These are phyloP conservation scores for Hypoxylon sp. DNA, from an alignment of 2,329 filamentous ascomycete species.

Conservation along the genomic window DNA sequence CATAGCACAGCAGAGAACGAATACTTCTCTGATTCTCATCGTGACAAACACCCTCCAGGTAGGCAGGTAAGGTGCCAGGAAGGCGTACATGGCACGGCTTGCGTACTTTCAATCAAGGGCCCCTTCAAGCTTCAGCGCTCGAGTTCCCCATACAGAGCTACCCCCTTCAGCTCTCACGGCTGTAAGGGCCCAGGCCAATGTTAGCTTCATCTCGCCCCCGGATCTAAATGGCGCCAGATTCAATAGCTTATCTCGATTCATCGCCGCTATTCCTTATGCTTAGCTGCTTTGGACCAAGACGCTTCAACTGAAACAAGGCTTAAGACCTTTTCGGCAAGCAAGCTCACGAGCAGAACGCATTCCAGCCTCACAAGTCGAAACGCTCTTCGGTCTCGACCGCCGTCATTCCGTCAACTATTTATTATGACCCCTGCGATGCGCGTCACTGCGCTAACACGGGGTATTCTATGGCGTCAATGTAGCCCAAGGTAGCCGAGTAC, in stretches of 20 bases:
- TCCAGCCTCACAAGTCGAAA: conserved; percentile 17
- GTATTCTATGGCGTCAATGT: conserved; percentile 7
- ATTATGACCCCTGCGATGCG: conserved; percentile 19
- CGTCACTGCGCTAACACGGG: neutral
- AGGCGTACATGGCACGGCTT: no score
- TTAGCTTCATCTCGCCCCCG: conserved; percentile 16
- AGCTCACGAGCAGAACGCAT: conserved; percentile 8
- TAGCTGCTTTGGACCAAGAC: conserved; percentile 22
- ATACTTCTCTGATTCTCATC: no score
- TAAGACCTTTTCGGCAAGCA: conserved; percentile 27
- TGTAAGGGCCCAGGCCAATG: conserved; percentile 14
- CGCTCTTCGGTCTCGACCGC: conserved; percentile 24
- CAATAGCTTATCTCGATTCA: conserved; percentile 22
- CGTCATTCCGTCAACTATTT: conserved; percentile 15
- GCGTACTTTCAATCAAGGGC: no score
- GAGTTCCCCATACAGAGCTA: neutral
- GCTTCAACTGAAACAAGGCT: conserved; percentile 25
- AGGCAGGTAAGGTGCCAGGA: no score
- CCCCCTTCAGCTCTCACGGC: conserved; percentile 1
- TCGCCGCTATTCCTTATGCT: conserved; percentile 18
- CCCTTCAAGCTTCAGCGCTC: no score
- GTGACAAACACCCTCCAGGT: no score
- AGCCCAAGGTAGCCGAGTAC: conserved; percentile 6
- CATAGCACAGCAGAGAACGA: no score
- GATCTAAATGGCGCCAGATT: conserved; percentile 13